Evolutionary conservation across 1,139 yeast species (phyloP), one percentile per base, ranked within the genome.

Genomic region (Hyphopichia pseudoburtonii): DNA sequence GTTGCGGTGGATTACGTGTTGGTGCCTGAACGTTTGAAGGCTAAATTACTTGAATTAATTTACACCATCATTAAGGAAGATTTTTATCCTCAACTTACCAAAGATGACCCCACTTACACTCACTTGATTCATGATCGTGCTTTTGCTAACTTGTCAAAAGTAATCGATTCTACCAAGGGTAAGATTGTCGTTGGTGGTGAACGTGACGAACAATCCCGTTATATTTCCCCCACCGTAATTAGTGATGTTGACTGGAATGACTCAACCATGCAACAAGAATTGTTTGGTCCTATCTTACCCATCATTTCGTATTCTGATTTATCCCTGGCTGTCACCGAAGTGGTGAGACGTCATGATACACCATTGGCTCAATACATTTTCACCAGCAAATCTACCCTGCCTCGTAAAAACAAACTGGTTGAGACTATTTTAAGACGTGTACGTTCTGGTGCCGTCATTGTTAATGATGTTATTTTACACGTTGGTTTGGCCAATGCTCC

Each of bases 261-360:
- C 60, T 48, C 84, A 0, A 57, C 83, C 26, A 87, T 92, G 96
- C 54, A 72, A 44, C 78, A 72, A 33, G 97, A 90, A 60, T 62
- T 86, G 22, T 90, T 90, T 62, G 96, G 94, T 2, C 97, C 97
- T 5, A 64, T 90, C 7, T 66, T 90, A 48, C 97, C 97, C 14
- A 66, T 90, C 30, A 45, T 90, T 31, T 63, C 73, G 32, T 85
- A 79, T 56, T 50, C 62, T 3, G 63, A 74, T 39, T 67, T 87
- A 41, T 56, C 64, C 11, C 50, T 52, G 6, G 81, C 80, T 1
- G 64, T 86, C 28, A 60, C 59, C 9, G 52, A 73, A 5, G 76
- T 87, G 16, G 59, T 67, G 17, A 51, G 57, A 16, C 49, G 67
- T 38, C 87, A 81, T 54, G 96, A 88, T 60, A 82, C 90, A n/a